These are phyloP conservation scores for Serendipita sp. DNA, from an alignment of 768 basidiomycete species.

Conservation along the genomic window DNA sequence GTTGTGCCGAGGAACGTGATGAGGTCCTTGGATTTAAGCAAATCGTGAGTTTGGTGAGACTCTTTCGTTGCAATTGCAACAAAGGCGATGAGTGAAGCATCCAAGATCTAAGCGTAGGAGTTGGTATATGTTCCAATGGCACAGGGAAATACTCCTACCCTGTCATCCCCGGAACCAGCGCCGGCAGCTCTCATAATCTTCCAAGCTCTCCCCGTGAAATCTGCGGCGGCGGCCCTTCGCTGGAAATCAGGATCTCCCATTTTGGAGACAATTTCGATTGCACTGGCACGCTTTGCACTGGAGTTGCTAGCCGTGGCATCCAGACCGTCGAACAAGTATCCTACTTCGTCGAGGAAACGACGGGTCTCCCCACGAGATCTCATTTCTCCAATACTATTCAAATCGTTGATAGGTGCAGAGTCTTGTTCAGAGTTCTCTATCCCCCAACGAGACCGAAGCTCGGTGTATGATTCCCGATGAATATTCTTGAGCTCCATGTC, in stretches of 20 bases:
- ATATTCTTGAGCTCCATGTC: background rate
- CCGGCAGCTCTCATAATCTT: slow-evolving; percentile 42
- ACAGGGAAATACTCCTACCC: slow-evolving; percentile 23
- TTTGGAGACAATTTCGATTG: slow-evolving; percentile 59
- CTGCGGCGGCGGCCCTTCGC: slow-evolving; percentile 63
- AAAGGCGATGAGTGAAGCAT: slow-evolving; percentile 46
- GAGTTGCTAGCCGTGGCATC: slow-evolving; percentile 25
- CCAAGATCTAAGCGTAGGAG: slow-evolving; percentile 35
- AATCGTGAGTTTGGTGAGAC: slow-evolving; percentile 34
- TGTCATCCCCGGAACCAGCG: slow-evolving; percentile 39
- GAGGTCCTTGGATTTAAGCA: slow-evolving; percentile 22
- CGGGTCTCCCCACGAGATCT: slow-evolving; percentile 66
- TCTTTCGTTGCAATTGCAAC: slow-evolving; percentile 48
- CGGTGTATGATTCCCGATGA: slow-evolving; percentile 54
- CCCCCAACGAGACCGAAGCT: slow-evolving; percentile 62
- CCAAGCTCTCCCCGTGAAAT: slow-evolving; percentile 57
- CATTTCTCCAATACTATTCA: slow-evolving; percentile 45
- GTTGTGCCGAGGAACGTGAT: slow-evolving; percentile 9
- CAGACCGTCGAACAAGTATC: slow-evolving; percentile 73
- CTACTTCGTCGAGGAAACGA: slow-evolving; percentile 68
- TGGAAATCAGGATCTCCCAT: slow-evolving; percentile 57
- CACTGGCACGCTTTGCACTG: slow-evolving; percentile 26
- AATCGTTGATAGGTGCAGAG: slow-evolving; percentile 15
- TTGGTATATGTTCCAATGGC: background rate
- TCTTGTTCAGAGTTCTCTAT: slow-evolving; percentile 56